These are phyloP conservation scores for Claviceps africana DNA, from an alignment of 2,329 filamentous ascomycete species.

Conservation along the genomic window DNA sequence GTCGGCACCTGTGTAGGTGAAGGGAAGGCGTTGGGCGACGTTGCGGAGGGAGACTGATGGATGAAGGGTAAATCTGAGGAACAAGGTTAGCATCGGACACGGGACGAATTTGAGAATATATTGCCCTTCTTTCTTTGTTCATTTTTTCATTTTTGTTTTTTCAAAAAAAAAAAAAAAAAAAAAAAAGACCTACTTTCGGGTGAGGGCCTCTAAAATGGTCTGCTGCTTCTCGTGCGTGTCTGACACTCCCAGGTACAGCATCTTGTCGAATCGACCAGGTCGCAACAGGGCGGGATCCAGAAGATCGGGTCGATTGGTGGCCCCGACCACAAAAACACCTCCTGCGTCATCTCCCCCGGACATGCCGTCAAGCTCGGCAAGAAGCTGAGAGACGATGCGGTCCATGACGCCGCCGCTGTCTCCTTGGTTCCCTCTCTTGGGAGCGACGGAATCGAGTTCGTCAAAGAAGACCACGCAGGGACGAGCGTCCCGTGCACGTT, in stretches of 20 bases:
- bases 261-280: constrained; percentile 91
- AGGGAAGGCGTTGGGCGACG: constrained; percentile 67
- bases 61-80: constrained; percentile 63
- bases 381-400: constrained; percentile 83
- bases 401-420: constrained; percentile 98
- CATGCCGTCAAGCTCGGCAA: constrained; percentile 96
- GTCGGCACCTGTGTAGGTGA: constrained; percentile 95
- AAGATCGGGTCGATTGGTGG: constrained; percentile 87
- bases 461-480: constrained; percentile 92
- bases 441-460: constrained; percentile 83
- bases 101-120: background rate
- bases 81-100: background rate
- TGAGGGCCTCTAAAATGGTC: constrained; percentile 85
- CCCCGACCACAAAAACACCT: constrained; percentile 92
- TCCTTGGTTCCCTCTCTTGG: constrained; percentile 92
- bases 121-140: too few relatives aligned
- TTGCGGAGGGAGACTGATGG: constrained; percentile 61
- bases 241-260: constrained; percentile 91
- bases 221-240: constrained; percentile 95
- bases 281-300: constrained; percentile 80
- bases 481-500: constrained; percentile 69
- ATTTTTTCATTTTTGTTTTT: too few relatives aligned
- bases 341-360: constrained; percentile 76
- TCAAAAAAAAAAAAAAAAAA: background rate
- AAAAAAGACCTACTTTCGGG: constrained; percentile 63